These are phyloP conservation scores for Phlyctochytrium arcticum DNA, from an alignment of 192 early-diverging fungal species.

Conservation along the genomic window DNA sequence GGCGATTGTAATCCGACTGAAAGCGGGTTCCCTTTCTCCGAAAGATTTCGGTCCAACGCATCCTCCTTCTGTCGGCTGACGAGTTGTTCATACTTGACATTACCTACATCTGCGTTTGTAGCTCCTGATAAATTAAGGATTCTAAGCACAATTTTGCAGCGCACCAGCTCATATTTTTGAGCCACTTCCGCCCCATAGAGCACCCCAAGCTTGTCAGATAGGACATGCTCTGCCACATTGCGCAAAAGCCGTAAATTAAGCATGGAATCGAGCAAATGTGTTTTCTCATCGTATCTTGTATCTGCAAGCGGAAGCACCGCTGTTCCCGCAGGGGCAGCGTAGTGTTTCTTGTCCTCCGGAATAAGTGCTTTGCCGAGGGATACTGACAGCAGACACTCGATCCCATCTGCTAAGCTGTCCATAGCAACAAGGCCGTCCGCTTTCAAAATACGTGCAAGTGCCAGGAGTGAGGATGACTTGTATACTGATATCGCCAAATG, in stretches of 20 bases:
- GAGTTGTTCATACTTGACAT: too few species aligned
- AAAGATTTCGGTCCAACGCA: too few species aligned
- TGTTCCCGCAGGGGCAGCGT: constrained; percentile 3
- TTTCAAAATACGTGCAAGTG: constrained; percentile 2
- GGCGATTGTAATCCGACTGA: too few species aligned
- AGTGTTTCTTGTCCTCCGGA: constrained; percentile 7
- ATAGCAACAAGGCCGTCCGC: constrained; percentile 7
- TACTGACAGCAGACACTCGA: constrained; percentile 11
- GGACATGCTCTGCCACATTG: constrained; percentile 12
- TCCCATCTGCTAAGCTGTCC: constrained; percentile 5
- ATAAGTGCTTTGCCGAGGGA: constrained; percentile 3
- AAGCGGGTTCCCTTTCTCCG: too few species aligned
- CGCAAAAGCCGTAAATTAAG: constrained; percentile 10
- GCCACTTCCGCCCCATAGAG: constrained; percentile 1
- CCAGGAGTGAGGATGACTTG: constrained; percentile 5
- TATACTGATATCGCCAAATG: neutral
- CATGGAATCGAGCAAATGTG: constrained; percentile 6
- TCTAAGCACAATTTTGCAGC: constrained; percentile 13
- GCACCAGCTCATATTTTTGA: constrained; percentile 12
- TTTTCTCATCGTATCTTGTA: constrained; percentile 5
- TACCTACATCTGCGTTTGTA: too few species aligned
- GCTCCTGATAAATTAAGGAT: too few species aligned
- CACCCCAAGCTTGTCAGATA: constrained; percentile 8
- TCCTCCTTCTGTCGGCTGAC: too few species aligned
- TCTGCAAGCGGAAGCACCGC: neutral